Evolutionary conservation across 106 monocot genomes (phyloP).

Genomic region (Gastrodia elata): DNA sequence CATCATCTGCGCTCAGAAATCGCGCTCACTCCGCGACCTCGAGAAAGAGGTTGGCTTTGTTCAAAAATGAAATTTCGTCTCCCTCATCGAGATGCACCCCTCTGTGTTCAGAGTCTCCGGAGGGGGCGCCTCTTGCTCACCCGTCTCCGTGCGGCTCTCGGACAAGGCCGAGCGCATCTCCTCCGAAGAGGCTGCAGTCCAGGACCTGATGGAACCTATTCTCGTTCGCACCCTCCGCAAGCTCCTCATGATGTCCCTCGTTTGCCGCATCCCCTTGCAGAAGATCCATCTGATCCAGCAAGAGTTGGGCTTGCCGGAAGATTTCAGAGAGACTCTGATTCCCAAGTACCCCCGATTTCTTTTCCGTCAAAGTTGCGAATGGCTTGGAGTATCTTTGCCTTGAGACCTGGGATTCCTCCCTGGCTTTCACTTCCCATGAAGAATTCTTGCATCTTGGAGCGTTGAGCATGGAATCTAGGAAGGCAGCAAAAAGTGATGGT

Average conservation of each 20-base stretch:
- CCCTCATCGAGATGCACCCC: constrained; percentile 65
- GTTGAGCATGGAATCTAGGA: constrained; percentile 1
- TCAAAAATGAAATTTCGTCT: constrained; percentile 71
- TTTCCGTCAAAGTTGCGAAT: constrained; percentile 29
- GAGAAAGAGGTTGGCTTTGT: constrained; percentile 93
- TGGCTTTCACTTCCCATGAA: constrained; percentile 68
- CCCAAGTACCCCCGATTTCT: constrained; percentile 52
- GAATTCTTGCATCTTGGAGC: constrained; percentile 42
- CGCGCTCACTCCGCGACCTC: constrained; percentile 66
- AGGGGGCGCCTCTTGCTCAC: constrained; percentile 26
- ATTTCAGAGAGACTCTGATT: constrained; percentile 48
- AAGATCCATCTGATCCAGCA: constrained; percentile 55
- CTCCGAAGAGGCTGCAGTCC: constrained; percentile 28
- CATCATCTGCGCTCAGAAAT: constrained; percentile 31
- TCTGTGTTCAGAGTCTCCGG: constrained; percentile 68
- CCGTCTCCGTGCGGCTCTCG: constrained; percentile 64
- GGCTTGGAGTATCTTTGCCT: constrained; percentile 53
- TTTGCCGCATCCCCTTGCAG: constrained; percentile 69
- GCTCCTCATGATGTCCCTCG: constrained; percentile 90
- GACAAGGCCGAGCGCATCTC: constrained; percentile 44
- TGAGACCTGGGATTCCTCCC: constrained; percentile 84
- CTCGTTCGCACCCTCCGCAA: constrained; percentile 61
- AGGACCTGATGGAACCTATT: constrained; percentile 69
- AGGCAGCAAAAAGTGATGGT: constrained; percentile 43
- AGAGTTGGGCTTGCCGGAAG: constrained; percentile 54